Percentiles rank a stretch among this genome's conserved stretches.
Conservation (phyloP, 768 basidiomycete genomes). For the Agaricus blazei region DNA sequence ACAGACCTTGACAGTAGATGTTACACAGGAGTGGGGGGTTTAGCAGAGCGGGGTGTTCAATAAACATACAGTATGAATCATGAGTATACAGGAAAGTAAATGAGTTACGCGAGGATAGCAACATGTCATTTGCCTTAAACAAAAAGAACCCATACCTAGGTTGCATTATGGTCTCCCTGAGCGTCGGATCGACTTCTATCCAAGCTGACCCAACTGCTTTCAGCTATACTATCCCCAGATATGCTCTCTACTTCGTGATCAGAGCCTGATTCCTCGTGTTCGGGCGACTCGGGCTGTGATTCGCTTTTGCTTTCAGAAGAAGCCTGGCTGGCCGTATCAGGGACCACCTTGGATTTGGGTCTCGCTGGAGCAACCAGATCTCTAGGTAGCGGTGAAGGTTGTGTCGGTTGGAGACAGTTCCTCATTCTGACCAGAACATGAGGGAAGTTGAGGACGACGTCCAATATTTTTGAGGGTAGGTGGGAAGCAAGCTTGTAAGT, state of each 20-base stretch:
- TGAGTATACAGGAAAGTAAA: neutral
- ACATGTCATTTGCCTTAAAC: neutral
- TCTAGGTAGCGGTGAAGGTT: constrained; percentile 35
- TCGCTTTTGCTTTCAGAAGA: constrained; percentile 2
- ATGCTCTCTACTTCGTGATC: constrained; percentile 70
- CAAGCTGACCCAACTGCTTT: constrained; percentile 70
- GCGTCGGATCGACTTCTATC: constrained; percentile 14
- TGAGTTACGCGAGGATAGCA: neutral
- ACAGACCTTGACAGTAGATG: neutral
- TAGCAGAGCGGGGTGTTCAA: neutral
- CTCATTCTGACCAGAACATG: constrained; percentile 58
- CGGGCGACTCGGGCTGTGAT: constrained; percentile 14
- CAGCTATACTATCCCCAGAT: constrained; percentile 42
- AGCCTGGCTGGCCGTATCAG: constrained; percentile 4
- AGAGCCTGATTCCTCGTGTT: constrained; percentile 44
- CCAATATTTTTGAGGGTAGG: constrained; percentile 61
- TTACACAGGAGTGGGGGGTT: neutral
- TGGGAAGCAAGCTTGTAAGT: constrained; percentile 69
- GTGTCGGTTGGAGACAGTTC: constrained; percentile 51
- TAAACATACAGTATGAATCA: neutral
- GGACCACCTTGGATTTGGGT: constrained; percentile 8
- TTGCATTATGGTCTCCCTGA: neutral
- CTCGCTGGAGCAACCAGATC: constrained; percentile 22
- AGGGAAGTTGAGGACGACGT: constrained; percentile 62
- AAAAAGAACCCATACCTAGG: neutral